Evolutionary conservation across 2,329 filamentous ascomycete species (phyloP).

Genomic region (Fusarium pseudocircinatum): DNA sequence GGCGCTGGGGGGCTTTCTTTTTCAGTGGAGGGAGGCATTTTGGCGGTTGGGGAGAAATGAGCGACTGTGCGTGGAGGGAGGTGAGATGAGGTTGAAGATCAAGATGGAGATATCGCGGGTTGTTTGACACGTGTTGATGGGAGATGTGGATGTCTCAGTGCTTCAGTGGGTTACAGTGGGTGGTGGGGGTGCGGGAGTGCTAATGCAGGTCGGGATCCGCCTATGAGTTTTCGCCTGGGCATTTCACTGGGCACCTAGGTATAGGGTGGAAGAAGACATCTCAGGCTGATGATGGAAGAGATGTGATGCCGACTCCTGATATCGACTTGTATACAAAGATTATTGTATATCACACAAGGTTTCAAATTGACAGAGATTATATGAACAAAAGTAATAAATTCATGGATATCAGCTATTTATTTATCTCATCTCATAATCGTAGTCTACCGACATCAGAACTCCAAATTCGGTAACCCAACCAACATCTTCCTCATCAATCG

Average conservation of each 20-base stretch:
- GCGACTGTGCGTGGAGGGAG: background rate
- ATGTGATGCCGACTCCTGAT: background rate
- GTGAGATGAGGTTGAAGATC: background rate
- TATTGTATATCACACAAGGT: fast-evolving
- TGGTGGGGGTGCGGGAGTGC: background rate
- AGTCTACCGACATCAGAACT: background rate
- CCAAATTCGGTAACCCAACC: background rate
- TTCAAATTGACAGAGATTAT: fast-evolving
- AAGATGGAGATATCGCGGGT: background rate
- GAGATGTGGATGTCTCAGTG: background rate
- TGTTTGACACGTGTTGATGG: constrained; percentile 30
- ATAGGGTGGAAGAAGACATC: background rate
- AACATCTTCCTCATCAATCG: background rate
- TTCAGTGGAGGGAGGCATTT: background rate
- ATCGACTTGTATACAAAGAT: background rate
- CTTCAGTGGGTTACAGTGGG: constrained; percentile 17
- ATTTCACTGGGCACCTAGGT: background rate
- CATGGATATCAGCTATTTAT: constrained; percentile 17
- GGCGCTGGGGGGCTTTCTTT: background rate
- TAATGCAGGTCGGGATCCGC: background rate
- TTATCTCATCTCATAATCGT: constrained; percentile 4
- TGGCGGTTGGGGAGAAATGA: background rate
- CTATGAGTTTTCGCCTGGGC: background rate
- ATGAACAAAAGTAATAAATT: background rate
- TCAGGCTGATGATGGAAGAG: background rate